Base-by-base conservation (phyloP, 805 yeast species). In the Jamesozyma spencerorum region DNA sequence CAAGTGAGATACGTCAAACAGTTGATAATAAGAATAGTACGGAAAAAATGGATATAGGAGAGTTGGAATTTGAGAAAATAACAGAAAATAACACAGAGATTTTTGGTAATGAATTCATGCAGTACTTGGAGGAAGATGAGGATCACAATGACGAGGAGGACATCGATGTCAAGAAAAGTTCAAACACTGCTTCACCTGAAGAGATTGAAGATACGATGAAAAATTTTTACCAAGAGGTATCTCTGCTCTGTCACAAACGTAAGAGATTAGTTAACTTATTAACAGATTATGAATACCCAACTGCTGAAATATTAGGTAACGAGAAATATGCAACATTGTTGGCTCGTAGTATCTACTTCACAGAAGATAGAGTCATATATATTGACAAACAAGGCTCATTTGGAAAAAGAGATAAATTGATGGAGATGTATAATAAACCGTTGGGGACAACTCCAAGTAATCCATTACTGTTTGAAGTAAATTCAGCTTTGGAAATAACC, bases 51-150 rank as follows among this genome's bases (percentile, higher is more conserved):
- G 29, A 29, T 26, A 56, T 60, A 27, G 62, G 64, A 5, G 60
- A 55, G 18, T 39, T 60, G 34, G 62, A 55, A 42, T 60, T 58
- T 43, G 63, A 57, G 42, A 55, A 55, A 29, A 39, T 58, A 26
- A 51, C 55, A 2, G 57, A 57, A 34, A 55, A 59, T 36, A 59
- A 58, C 36, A 46, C 54, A 2, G 62, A 57, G 28, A 42, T 57
- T 3, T 59, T 58, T 43, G 62, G 61, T 8, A 44, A 55, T 17
- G 63, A 60, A 36, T 40, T 57, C 14, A 38, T 54, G 45, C 44
- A 50, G 28, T 46, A 43, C 24, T 43, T 58, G 13, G 43, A 46
- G 18, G 45, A 43, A 12, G 50, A 46, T 14, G 53, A 53, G 4
- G 44, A 24, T 24, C 31, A 18, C 12, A 26, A 34, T 30, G 35